Conservation (phyloP, 2,329 filamentous ascomycete species). For the Pyrenophora graminea region DNA sequence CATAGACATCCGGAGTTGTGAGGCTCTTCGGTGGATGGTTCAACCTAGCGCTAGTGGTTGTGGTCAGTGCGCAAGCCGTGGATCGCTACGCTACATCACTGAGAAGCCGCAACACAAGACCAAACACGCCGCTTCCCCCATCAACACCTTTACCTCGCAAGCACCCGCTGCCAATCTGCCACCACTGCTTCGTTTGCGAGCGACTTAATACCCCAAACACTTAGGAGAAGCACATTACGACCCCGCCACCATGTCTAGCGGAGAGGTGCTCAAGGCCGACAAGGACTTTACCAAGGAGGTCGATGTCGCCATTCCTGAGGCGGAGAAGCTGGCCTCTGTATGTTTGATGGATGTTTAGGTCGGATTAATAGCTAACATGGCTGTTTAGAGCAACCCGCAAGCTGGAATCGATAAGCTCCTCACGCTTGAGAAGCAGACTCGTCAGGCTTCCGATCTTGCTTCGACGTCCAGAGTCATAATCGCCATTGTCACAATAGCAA, state of each 20-base stretch:
- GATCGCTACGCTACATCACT: conserved; percentile 20
- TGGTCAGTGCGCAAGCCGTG: conserved; percentile 17
- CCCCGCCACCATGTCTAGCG: conserved; percentile 72
- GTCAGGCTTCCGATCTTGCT: conserved; percentile 95
- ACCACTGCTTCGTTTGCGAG: conserved; percentile 1
- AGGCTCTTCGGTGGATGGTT: conserved; percentile 21
- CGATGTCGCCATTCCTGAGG: conserved; percentile 87
- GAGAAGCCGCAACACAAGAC: conserved; percentile 20
- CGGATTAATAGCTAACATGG: conserved; percentile 23
- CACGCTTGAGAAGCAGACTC: conserved; percentile 90
- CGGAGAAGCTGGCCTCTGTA: conserved; percentile 87
- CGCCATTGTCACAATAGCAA: conserved; percentile 90
- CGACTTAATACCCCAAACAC: neutral
- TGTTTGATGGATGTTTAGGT: conserved; percentile 13
- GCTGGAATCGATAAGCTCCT: conserved; percentile 92
- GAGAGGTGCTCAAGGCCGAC: conserved; percentile 82
- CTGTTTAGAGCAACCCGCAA: conserved; percentile 71
- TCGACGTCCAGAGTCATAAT: conserved; percentile 90
- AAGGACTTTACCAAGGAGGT: conserved; percentile 99
- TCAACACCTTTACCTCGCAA: neutral
- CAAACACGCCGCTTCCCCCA: conserved; percentile 19
- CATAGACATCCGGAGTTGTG: neutral
- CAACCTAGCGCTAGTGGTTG: conserved; percentile 9
- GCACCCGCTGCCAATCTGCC: neutral
- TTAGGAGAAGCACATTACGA: conserved; percentile 11